phyloP scores from a whole-genome alignment of 495 filamentous ascomycete species.

The Neurospora cerealis region DNA sequence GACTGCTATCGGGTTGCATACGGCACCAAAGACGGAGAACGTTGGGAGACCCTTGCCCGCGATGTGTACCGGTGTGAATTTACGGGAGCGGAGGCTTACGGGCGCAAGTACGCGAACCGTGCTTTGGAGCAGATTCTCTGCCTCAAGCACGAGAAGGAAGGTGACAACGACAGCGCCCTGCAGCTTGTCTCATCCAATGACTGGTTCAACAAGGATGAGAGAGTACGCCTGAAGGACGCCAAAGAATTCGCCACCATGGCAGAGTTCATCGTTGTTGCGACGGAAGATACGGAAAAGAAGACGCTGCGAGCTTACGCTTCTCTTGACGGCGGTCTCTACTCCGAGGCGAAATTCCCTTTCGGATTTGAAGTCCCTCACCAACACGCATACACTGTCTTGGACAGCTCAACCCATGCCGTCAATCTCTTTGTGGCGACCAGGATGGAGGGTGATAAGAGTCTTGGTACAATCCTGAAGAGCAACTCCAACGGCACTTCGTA shows the following conservation, averaged over 20 bases:
- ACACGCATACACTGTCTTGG: conserved; percentile 81
- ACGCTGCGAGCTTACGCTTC: conserved; percentile 71
- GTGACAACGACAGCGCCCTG: conserved; percentile 48
- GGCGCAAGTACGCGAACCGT: conserved; percentile 48
- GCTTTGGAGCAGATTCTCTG: conserved; percentile 68
- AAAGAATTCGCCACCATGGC: conserved; percentile 84
- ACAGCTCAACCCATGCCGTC: conserved; percentile 82
- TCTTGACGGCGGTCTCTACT: conserved; percentile 72
- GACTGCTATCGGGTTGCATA: conserved; percentile 64
- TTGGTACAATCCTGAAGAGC: conserved; percentile 88
- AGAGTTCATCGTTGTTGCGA: conserved; percentile 88
- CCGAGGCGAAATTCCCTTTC: conserved; percentile 72
- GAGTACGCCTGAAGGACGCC: conserved; percentile 52
- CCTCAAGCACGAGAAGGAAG: conserved; percentile 58
- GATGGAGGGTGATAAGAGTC: conserved; percentile 45
- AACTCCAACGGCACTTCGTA: conserved; percentile 98
- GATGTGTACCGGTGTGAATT: conserved; percentile 76
- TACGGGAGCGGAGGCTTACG: conserved; percentile 49
- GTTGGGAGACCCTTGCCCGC: conserved; percentile 59
- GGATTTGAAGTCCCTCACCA: conserved; percentile 67
- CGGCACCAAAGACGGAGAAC: conserved; percentile 60
- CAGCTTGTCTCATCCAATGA: conserved; percentile 65
- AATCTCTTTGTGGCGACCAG: conserved; percentile 85
- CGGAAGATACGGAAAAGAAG: conserved; percentile 51
- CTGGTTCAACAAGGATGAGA: conserved; percentile 51